phyloP scores from a whole-genome alignment of 2,329 filamentous ascomycete genomes.

The Colletotrichum cereale region DNA sequence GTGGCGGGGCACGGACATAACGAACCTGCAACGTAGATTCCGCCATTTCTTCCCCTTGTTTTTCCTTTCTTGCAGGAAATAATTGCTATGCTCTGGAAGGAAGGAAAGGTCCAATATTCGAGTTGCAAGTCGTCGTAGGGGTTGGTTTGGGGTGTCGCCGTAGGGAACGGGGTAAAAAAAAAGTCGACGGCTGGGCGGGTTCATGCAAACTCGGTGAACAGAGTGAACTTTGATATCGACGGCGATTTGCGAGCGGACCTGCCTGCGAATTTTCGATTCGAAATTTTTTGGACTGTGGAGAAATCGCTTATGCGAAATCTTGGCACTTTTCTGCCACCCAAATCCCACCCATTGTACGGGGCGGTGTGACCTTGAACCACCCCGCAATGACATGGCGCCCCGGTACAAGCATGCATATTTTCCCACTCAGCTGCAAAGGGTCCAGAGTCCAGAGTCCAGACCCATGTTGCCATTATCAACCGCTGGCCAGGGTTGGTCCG shows the following conservation, averaged over 20 bases:
- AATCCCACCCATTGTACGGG: background rate
- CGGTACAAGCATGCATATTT: slow-evolving; percentile 20
- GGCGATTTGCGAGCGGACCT: slow-evolving; percentile 37
- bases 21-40: slow-evolving; percentile 62
- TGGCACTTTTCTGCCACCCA: slow-evolving; percentile 38
- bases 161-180: background rate
- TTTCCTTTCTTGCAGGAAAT: background rate
- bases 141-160: slow-evolving; percentile 10
- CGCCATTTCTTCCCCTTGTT: slow-evolving; percentile 50
- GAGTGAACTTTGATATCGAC: slow-evolving; percentile 30
- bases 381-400: slow-evolving; percentile 32
- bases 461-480: slow-evolving; percentile 1
- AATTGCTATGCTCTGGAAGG: background rate
- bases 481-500: background rate
- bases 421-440: background rate
- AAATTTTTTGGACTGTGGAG: slow-evolving; percentile 43
- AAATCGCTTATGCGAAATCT: slow-evolving; percentile 43
- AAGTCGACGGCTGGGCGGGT: slow-evolving; percentile 13
- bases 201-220: slow-evolving; percentile 27
- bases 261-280: slow-evolving; percentile 40
- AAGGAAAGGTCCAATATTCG: background rate
- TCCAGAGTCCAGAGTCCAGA: slow-evolving; percentile 13
- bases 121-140: slow-evolving; percentile 2
- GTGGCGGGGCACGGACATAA: slow-evolving; percentile 45
- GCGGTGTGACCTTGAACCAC: slow-evolving; percentile 17